A percentile compares a stretch with the other conserved stretches of the same genome.
Conservation (phyloP, 2,329 filamentous ascomycete species). For the Amphichorda felina region DNA sequence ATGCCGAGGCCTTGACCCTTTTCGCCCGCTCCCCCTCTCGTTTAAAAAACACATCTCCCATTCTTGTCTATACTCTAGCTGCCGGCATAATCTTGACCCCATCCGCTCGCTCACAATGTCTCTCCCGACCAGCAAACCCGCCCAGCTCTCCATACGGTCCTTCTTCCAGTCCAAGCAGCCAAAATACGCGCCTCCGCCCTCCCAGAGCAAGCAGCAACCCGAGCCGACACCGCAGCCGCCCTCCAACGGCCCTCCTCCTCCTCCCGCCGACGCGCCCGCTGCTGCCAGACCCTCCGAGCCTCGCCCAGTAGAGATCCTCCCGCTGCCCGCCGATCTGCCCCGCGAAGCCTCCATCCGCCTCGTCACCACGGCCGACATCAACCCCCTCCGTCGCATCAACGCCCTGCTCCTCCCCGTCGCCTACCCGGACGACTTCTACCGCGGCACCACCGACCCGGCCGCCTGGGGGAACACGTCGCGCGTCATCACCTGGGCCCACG, state of each 20-base stretch:
- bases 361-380: constrained; percentile 37
- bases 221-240: constrained; percentile 7
- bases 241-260: constrained; percentile 7
- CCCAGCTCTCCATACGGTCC: constrained; percentile 47
- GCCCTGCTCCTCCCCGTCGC: constrained; percentile 50
- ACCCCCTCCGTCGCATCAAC: constrained; percentile 52
- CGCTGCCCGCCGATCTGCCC: constrained; percentile 21
- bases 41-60: neutral
- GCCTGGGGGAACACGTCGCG: constrained; percentile 43
- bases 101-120: constrained; percentile 27
- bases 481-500: constrained; percentile 44
- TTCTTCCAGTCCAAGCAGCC: constrained; percentile 43
- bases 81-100: neutral
- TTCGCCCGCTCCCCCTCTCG: too few species aligned
- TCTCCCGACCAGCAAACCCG: constrained; percentile 23
- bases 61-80: neutral
- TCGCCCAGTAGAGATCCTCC: constrained; percentile 6
- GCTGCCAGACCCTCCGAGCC: neutral
- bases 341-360: constrained; percentile 39
- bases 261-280: constrained; percentile 5
- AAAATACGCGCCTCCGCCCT: constrained; percentile 22
- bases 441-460: constrained; percentile 35
- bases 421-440: constrained; percentile 55
- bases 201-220: constrained; percentile 8
- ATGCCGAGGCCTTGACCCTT: too few species aligned